phyloP scores from a whole-genome alignment of 305 asterid genomes.

The Plantago lanceolata region DNA sequence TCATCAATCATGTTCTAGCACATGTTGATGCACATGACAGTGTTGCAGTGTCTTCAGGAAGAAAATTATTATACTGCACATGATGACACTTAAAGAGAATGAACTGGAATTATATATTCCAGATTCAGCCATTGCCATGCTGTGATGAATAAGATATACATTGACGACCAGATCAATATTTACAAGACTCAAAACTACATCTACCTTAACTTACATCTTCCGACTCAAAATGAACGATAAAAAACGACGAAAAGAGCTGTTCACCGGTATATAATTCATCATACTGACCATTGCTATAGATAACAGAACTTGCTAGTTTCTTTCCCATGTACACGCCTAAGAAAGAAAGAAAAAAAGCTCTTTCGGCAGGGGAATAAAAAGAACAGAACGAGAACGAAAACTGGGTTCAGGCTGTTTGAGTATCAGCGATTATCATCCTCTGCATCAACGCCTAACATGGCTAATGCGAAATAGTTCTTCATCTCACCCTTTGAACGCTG shows the following conservation, averaged over 20 bases:
- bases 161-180: background rate
- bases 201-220: background rate
- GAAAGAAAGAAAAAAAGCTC: background rate
- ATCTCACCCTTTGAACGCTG: slow-evolving; percentile 61
- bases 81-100: background rate
- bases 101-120: background rate
- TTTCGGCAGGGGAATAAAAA: background rate
- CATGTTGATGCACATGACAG: background rate
- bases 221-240: background rate
- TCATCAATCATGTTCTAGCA: no score
- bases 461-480: slow-evolving; percentile 70
- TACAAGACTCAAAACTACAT: background rate
- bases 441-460: slow-evolving; percentile 80
- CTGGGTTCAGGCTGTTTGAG: background rate
- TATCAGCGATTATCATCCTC: slow-evolving; percentile 44
- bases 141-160: background rate
- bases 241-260: background rate
- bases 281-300: background rate
- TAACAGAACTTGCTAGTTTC: background rate
- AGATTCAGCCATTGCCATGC: background rate
- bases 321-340: background rate
- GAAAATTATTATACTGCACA: background rate
- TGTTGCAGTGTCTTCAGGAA: background rate
- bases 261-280: background rate
- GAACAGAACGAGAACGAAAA: background rate